Evolutionary conservation across 192 early-diverging fungal genomes (phyloP), one percentile per base, ranked within the genome.

Genomic region (Rhizoclosmatium sp.): DNA sequence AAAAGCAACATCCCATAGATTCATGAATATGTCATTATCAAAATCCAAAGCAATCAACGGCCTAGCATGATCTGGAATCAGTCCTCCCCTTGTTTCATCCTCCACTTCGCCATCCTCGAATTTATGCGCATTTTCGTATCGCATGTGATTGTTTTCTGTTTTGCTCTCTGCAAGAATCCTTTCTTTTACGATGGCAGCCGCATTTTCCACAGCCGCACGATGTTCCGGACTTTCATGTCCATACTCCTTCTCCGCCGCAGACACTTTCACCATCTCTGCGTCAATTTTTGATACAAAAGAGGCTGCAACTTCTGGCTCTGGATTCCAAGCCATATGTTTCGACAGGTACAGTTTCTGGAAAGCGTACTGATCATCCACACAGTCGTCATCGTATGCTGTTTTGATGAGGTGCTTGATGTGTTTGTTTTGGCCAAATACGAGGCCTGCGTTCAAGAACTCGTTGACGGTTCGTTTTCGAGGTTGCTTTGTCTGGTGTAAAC

Each of bases 1-100:
- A 48, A 81, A 49, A 19, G 40, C 39, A 40, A 49, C 31, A 3
- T 49, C 51, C 40, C 40, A 39, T 39, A 81, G 23, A 2, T 80
- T 78, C 5, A 47, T 49, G 71, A 81, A 79, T 49, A 81, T 12
- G 46, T 78, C 80, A 72, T 79, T 78, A 5, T 78, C 72, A 60
- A 56, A 78, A 67, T 81, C 80, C 67, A 81, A 12, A 7, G 44
- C 76, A 4, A 81, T 46, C 14, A 81, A 47, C 2, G 68, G 78
- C 7, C 56, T 14, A 3, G 68, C 59, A 66, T 70, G 66, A 12
- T 69, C 39, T 1, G 61, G 59, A 39, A 61, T 54, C 51, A 54
- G 51, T 12, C 51, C 51, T 47, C 68, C 46, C 16, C 44, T 47
- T n/a, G 45, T 47, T 58, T 23, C 71, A n/a, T 58, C 49, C n/a